phyloP scores from a whole-genome alignment of 192 early-diverging fungal genomes.

The Allomyces macrogynus region DNA sequence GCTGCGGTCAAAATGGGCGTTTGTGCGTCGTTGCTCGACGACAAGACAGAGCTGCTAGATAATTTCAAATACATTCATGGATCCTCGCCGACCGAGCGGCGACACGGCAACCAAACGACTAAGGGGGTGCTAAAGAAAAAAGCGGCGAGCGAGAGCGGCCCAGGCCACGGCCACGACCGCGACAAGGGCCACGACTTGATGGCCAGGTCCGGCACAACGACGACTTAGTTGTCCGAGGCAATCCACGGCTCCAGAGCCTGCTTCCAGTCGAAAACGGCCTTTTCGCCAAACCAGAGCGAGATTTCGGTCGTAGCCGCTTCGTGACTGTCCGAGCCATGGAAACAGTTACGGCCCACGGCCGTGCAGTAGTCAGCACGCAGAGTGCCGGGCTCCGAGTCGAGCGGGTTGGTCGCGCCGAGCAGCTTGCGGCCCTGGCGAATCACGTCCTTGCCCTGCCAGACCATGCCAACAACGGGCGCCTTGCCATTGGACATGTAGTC shows the following conservation, averaged over 20 bases:
- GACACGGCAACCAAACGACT: no score
- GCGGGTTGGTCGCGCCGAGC: slow-evolving; percentile 84
- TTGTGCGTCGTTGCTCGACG: no score
- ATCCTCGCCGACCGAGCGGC: no score
- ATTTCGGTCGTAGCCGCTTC: slow-evolving; percentile 70
- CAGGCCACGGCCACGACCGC: no score
- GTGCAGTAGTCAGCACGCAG: slow-evolving; percentile 17
- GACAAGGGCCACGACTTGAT: no score
- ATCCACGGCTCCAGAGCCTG: slow-evolving; percentile 47
- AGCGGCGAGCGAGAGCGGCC: no score
- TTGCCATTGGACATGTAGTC: slow-evolving; percentile 80
- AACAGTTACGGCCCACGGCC: slow-evolving; percentile 58
- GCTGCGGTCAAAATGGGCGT: no score
- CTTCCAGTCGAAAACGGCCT: slow-evolving; percentile 37
- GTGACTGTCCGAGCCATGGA: slow-evolving; percentile 72
- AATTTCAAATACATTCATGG: no score
- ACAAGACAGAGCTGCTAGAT: no score
- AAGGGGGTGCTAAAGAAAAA: no score
- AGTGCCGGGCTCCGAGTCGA: slow-evolving; percentile 65
- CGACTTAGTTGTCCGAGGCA: slow-evolving; percentile 36
- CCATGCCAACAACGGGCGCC: slow-evolving; percentile 60
- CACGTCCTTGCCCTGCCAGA: slow-evolving; percentile 73
- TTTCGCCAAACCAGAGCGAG: slow-evolving; percentile 46
- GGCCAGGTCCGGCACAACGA: no score
- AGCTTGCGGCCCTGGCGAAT: slow-evolving; percentile 70